A percentile compares a stretch with the other conserved stretches of the same genome.
Conservation (phyloP, 352 stramenopile genomes). For the Globisporangium paroecandrum region DNA sequence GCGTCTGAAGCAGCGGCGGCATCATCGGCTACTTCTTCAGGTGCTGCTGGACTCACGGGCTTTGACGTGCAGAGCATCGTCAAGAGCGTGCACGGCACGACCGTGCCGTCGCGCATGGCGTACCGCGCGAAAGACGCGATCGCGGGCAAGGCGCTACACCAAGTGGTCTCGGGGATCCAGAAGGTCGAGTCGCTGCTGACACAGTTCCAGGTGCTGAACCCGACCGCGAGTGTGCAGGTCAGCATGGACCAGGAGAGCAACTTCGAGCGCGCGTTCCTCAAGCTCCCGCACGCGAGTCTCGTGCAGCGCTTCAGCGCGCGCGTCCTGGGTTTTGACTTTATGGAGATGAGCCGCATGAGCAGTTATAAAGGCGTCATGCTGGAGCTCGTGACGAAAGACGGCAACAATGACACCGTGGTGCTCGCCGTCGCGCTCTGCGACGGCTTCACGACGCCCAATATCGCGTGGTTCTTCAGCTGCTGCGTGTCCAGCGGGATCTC, state of each 20-base stretch:
- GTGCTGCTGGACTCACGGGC: constrained; percentile 19
- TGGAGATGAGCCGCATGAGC: constrained; percentile 30
- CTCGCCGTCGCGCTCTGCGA: constrained; percentile 41
- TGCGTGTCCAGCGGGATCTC: constrained; percentile 27
- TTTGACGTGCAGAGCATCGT: constrained; percentile 33
- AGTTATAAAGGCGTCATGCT: constrained; percentile 29
- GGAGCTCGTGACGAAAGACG: constrained; percentile 36
- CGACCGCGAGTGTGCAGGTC: constrained; percentile 25
- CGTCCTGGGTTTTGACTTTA: constrained; percentile 30
- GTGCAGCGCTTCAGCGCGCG: constrained; percentile 25
- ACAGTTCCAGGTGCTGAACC: constrained; percentile 40
- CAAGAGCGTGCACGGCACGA: constrained; percentile 32
- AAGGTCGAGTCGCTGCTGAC: constrained; percentile 44
- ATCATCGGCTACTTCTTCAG: background rate
- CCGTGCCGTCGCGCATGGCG: constrained; percentile 31
- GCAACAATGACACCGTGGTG: constrained; percentile 33
- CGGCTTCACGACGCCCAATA: constrained; percentile 23
- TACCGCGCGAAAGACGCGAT: constrained; percentile 30
- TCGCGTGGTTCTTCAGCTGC: constrained; percentile 33
- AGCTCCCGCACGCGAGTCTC: constrained; percentile 30
- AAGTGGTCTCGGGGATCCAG: constrained; percentile 19
- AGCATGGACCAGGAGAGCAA: constrained; percentile 24
- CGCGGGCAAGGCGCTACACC: constrained; percentile 12
- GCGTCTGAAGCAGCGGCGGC: background rate
- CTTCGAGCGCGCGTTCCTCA: constrained; percentile 43